Percentiles rank a stretch among this genome's conserved stretches.
These are phyloP conservation scores for Ensete glaucum DNA, from an alignment of 176 grass and related monocot species.

Conservation along the genomic window DNA sequence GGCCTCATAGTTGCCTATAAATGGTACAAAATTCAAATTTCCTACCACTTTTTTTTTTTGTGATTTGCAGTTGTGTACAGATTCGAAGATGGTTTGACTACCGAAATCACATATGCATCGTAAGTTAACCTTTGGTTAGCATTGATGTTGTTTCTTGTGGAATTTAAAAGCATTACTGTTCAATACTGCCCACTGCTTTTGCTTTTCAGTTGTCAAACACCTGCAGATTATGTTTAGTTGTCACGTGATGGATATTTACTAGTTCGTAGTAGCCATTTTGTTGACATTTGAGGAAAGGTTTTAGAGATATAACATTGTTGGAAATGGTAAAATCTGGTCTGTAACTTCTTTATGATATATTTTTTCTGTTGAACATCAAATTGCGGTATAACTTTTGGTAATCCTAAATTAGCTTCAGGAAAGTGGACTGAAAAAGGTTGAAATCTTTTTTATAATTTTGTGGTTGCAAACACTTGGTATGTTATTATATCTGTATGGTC, in stretches of 20 bases:
- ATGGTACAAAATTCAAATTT: conserved; percentile 5
- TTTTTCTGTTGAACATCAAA: not conserved
- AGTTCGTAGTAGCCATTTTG: not conserved
- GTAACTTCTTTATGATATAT: not conserved
- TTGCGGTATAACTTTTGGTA: not conserved
- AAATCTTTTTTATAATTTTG: not conserved
- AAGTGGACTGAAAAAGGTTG: not conserved
- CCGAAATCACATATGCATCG: conserved; percentile 92
- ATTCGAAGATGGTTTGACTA: conserved; percentile 98
- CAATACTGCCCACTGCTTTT: not conserved
- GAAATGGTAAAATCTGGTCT: not conserved
- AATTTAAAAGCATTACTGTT: not conserved
- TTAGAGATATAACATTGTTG: not conserved
- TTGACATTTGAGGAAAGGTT: not conserved
- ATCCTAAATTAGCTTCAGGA: not conserved
- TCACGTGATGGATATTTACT: not conserved
- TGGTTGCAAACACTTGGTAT: not conserved
- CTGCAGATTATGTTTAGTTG: not conserved
- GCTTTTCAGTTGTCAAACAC: no score
- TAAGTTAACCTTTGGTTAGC: conserved; percentile 34
- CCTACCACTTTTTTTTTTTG: conserved; percentile 9
- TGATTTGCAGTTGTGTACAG: conserved; percentile 65
- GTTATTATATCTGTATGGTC: not conserved
- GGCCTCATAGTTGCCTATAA: not conserved
- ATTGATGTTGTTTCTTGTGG: conserved; percentile 17